Conservation (phyloP, 2,329 filamentous ascomycete species). For the Chalara sp. region DNA sequence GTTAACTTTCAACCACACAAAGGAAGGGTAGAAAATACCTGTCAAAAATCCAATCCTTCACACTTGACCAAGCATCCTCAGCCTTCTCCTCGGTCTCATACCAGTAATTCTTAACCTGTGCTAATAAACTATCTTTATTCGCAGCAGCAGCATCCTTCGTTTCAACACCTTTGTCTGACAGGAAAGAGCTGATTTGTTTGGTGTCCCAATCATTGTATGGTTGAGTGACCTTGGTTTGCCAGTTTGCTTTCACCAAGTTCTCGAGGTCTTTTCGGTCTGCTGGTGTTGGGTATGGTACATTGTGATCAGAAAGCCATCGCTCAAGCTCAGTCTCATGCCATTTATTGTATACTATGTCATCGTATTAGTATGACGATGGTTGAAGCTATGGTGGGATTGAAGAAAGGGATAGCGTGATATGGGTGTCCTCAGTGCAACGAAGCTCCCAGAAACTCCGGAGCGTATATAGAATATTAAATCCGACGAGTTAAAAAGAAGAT, state of each 20-base stretch:
- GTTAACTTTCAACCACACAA: conserved; percentile 1
- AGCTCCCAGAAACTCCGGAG: conserved; percentile 2
- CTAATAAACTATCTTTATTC: conserved; percentile 61
- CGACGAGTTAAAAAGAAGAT: neutral
- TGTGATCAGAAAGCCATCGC: conserved; percentile 89
- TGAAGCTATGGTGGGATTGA: neutral
- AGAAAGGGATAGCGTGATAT: neutral
- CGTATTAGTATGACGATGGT: conserved; percentile 16
- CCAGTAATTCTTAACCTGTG: conserved; percentile 67
- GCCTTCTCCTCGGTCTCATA: conserved; percentile 73
- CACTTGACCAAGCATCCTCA: conserved; percentile 61
- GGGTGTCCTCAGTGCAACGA: neutral
- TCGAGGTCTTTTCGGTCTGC: conserved; percentile 94
- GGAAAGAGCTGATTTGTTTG: conserved; percentile 59
- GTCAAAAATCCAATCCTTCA: conserved; percentile 91
- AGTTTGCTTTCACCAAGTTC: conserved; percentile 81
- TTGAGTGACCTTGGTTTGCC: conserved; percentile 68
- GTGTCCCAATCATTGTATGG: conserved; percentile 76
- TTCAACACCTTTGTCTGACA: conserved; percentile 65
- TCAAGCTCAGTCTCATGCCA: conserved; percentile 98
- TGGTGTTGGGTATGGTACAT: conserved; percentile 82
- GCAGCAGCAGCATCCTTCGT: conserved; percentile 59
- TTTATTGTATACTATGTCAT: conserved; percentile 79
- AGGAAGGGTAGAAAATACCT: conserved; percentile 38
- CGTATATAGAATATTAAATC: neutral